Conservation (phyloP, 805 yeast species). For the Clavispora asparagi region DNA sequence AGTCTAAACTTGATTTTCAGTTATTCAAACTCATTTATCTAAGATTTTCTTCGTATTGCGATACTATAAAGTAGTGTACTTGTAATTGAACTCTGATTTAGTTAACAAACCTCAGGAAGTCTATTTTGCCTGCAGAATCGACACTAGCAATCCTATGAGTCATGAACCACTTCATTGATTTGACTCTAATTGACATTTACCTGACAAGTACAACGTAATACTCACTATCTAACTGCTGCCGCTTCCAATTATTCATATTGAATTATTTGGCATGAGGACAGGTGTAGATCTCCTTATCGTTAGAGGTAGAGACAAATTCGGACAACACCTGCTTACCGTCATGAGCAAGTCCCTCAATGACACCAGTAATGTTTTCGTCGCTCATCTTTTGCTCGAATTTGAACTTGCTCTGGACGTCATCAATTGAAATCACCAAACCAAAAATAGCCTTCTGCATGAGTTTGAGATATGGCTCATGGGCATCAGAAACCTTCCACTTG, state of each 20-base stretch:
- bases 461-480: constrained; percentile 46
- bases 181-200: too few relatives aligned
- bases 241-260: background rate
- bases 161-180: too few relatives aligned
- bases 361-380: constrained; percentile 45
- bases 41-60: too few relatives aligned
- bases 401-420: constrained; percentile 45
- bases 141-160: too few relatives aligned
- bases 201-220: too few relatives aligned
- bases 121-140: too few relatives aligned
- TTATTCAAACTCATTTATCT: too few relatives aligned
- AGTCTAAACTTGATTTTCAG: too few relatives aligned
- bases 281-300: background rate
- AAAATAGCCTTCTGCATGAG: constrained; percentile 45
- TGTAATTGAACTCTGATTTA: too few relatives aligned
- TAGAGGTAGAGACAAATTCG: constrained; percentile 15
- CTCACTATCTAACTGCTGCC: background rate
- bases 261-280: background rate
- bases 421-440: constrained; percentile 51
- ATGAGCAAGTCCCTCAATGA: constrained; percentile 40
- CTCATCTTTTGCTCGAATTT: constrained; percentile 52
- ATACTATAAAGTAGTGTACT: too few relatives aligned
- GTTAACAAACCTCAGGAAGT: too few relatives aligned
- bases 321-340: constrained; percentile 31
- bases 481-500: constrained; percentile 54